Conservation (phyloP, 1,139 yeast genomes). For the Candida tropicalis region DNA sequence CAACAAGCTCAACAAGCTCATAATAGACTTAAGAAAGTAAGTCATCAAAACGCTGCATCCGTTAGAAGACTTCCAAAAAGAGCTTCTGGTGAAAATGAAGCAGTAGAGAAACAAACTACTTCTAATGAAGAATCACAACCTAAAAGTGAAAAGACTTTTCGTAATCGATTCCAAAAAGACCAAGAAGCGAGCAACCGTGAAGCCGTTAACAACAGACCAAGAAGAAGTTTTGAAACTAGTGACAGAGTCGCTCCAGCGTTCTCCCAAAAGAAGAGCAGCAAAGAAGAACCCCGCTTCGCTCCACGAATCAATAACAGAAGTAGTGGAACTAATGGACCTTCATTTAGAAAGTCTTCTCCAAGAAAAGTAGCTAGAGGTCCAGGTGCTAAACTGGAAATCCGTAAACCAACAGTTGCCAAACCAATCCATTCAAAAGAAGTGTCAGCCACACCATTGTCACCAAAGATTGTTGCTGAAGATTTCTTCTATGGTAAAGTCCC, state of each 20-base stretch:
- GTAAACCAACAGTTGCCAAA: conserved; percentile 12
- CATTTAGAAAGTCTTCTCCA: conserved; percentile 8
- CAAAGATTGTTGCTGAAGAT: conserved; percentile 30
- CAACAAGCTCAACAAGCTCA: neutral
- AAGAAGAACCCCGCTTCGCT: neutral
- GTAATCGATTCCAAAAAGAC: neutral
- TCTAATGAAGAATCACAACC: neutral
- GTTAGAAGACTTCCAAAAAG: neutral
- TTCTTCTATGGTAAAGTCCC: conserved; percentile 46
- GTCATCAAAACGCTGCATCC: conserved; percentile 1
- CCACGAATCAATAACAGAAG: conserved; percentile 7
- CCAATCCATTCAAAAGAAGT: conserved; percentile 19
- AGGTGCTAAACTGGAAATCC: conserved; percentile 10
- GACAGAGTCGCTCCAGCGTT: neutral
- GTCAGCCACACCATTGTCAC: conserved; percentile 23
- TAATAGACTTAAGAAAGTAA: neutral
- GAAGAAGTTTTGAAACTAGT: conserved; percentile 1
- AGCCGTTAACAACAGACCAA: neutral
- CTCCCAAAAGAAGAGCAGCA: neutral
- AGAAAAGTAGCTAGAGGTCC: conserved; percentile 6
- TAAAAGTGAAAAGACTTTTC: neutral
- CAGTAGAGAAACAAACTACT: neutral
- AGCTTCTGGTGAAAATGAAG: neutral
- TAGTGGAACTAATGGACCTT: conserved; percentile 5
- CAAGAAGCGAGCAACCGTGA: neutral